phyloP scores from a whole-genome alignment of 108 stramenopile genomes.

The Cyclotella sp. region DNA sequence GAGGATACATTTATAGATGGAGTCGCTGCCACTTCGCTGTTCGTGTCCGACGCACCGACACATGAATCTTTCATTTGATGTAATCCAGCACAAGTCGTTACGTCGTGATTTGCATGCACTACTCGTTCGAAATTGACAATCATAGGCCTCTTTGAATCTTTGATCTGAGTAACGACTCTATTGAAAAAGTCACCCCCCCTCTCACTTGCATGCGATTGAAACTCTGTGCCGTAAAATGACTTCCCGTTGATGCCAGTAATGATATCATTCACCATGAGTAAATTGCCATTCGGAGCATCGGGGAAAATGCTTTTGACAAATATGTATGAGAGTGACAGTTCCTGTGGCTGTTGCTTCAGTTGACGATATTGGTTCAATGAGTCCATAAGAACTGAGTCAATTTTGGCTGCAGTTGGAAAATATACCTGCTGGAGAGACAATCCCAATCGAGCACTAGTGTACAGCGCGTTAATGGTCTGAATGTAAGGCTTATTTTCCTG shows the following conservation, averaged over 20 bases:
- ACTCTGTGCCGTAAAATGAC: slow-evolving; percentile 17
- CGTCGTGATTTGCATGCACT: neutral
- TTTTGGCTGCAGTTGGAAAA: neutral
- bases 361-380: slow-evolving; percentile 2
- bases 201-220: neutral
- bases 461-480: slow-evolving; percentile 27
- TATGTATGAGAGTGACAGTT: neutral
- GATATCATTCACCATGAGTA: slow-evolving; percentile 29
- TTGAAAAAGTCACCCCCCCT: slow-evolving; percentile 26
- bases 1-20: neutral
- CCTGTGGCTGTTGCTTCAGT: neutral
- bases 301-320: slow-evolving; percentile 3
- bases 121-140: slow-evolving; percentile 41
- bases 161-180: slow-evolving; percentile 22
- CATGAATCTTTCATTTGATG: neutral
- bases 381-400: neutral
- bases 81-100: neutral
- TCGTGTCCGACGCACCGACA: neutral
- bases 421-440: slow-evolving; percentile 22
- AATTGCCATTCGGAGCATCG: slow-evolving; percentile 18
- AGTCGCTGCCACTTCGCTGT: neutral
- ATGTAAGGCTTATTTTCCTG: neutral
- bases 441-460: slow-evolving; percentile 26
- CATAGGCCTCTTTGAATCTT: slow-evolving; percentile 34
- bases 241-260: slow-evolving; percentile 49